Evolutionary conservation across 495 filamentous ascomycete genomes (phyloP).

Genomic region (Penicillium tannophilum): DNA sequence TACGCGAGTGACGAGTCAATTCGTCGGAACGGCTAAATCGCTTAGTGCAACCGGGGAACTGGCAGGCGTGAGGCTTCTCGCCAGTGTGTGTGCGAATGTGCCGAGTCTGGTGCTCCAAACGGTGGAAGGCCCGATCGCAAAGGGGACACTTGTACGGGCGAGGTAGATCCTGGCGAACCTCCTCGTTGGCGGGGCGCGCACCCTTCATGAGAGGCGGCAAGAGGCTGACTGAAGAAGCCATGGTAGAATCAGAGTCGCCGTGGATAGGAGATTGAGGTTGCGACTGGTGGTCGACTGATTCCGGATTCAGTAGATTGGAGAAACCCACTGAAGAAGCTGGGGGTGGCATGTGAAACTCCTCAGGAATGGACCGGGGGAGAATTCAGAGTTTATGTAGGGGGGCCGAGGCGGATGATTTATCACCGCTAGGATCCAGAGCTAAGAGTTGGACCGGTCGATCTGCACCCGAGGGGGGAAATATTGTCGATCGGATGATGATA

Average conservation of each 20-base stretch:
- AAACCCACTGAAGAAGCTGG: constrained; percentile 73
- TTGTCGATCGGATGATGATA: constrained; percentile 11
- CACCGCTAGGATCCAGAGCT: constrained; percentile 30
- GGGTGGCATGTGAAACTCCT: constrained; percentile 68
- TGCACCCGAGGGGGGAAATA: constrained; percentile 27
- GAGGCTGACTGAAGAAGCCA: constrained; percentile 70
- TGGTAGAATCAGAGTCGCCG: constrained; percentile 50
- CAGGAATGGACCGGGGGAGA: constrained; percentile 16
- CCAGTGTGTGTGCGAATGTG: constrained; percentile 98
- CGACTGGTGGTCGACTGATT: constrained; percentile 27
- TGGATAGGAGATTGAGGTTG: constrained; percentile 25
- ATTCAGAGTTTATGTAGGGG: constrained; percentile 17
- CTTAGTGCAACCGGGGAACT: constrained; percentile 93
- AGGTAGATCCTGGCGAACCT: constrained; percentile 76
- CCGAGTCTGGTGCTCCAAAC: constrained; percentile 95
- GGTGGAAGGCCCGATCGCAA: constrained; percentile 99
- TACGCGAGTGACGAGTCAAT: constrained; percentile 93
- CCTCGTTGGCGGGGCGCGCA: constrained; percentile 59
- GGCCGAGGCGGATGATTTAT: constrained; percentile 31
- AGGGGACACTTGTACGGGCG: constrained; percentile 97
- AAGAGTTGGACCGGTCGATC: constrained; percentile 34
- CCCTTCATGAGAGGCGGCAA: constrained; percentile 69
- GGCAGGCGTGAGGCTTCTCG: constrained; percentile 96
- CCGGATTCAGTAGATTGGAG: constrained; percentile 74
- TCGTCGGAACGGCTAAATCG: constrained; percentile 97